Evolutionary conservation across 2,329 filamentous ascomycete species (phyloP), one percentile per base, ranked within the genome.

Genomic region (Colletotrichum cereale): DNA sequence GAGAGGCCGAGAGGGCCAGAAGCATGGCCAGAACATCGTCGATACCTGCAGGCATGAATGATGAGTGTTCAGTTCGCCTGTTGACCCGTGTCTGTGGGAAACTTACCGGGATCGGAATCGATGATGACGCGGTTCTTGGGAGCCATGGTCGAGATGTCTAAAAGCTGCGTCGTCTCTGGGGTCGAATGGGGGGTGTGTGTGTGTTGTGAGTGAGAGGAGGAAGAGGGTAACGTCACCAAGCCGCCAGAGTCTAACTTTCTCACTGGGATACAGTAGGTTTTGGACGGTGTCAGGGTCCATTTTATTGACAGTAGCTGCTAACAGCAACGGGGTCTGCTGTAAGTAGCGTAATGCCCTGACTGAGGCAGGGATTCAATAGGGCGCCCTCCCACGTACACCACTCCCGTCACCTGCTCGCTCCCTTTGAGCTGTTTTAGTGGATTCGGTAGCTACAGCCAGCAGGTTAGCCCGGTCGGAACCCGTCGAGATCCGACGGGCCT

Each of bases 21-120:
- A 99, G 87, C 80, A 98, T 88, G 56, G 95, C 96, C 73, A 98
- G 86, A 65, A 96, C 87, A 87, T 99, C 96, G 83, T 99, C 96
- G 76, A 96, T 92, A 74, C 96, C 95, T 89, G 64, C 21, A n/a
- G n/a, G n/a, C n/a, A 7, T 14, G 24, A 50, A 50, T 40, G 18
- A 29, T 72, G 18, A 73, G 64, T 24, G 21, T 14, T 29, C 16
- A 12, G 36, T 31, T 56, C 26, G 16, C 40, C 26, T 31, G 36
- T 36, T n/a, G 2, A 5, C 10, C 6, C 12, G 18, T n/a, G 21
- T 11, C 7, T 48, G 7, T 36, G 42, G 3, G 75, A 57, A 36
- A 24, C 80, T 75, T 86, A 93, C 95, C 84, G 75, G 96, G 96
- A 80, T 98, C 96, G 2, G 96, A 98, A 79, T 99, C 96, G 77